Percentiles rank a stretch among this genome's conserved stretches.
These are phyloP conservation scores for Kodamaea kaohsiungensis DNA, from an alignment of 805 yeast species.

Conservation along the genomic window DNA sequence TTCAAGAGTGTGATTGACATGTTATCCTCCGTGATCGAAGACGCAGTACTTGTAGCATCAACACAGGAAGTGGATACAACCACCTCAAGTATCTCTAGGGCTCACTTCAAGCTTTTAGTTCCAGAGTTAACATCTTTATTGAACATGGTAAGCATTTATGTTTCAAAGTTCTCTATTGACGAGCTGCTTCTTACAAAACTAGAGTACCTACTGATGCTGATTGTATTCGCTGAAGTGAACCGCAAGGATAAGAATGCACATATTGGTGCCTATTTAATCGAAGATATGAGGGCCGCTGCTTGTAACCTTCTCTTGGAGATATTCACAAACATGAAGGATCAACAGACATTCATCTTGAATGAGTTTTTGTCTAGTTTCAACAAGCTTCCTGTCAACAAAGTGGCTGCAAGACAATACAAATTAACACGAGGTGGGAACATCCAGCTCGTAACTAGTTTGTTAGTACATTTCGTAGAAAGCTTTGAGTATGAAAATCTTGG, in stretches of 20 bases:
- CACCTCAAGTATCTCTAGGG: slow-evolving; percentile 10
- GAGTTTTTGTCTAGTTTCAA: slow-evolving; percentile 58
- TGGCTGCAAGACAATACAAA: slow-evolving; percentile 42
- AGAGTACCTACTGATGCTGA: slow-evolving; percentile 50
- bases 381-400: slow-evolving; percentile 47
- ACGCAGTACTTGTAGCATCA: slow-evolving; percentile 20
- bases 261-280: slow-evolving; percentile 21
- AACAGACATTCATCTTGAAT: slow-evolving; percentile 58
- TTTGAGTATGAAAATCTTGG: slow-evolving; percentile 20
- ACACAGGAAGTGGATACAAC: background rate
- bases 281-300: slow-evolving; percentile 27
- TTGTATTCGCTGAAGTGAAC: slow-evolving; percentile 41
- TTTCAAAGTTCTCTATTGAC: slow-evolving; percentile 23
- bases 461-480: slow-evolving; percentile 44
- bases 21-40: slow-evolving; percentile 33
- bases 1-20: slow-evolving; percentile 42
- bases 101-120: slow-evolving; percentile 12
- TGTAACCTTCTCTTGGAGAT: slow-evolving; percentile 35
- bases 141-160: slow-evolving; percentile 11
- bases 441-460: slow-evolving; percentile 48
- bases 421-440: slow-evolving; percentile 48
- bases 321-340: slow-evolving; percentile 45
- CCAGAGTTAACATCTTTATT: slow-evolving; percentile 15
- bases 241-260: slow-evolving; percentile 21
- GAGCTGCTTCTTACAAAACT: slow-evolving; percentile 59